Base-by-base conservation (phyloP, 1,284 basidiomycete species). In the Ganoderma lucidum region DNA sequence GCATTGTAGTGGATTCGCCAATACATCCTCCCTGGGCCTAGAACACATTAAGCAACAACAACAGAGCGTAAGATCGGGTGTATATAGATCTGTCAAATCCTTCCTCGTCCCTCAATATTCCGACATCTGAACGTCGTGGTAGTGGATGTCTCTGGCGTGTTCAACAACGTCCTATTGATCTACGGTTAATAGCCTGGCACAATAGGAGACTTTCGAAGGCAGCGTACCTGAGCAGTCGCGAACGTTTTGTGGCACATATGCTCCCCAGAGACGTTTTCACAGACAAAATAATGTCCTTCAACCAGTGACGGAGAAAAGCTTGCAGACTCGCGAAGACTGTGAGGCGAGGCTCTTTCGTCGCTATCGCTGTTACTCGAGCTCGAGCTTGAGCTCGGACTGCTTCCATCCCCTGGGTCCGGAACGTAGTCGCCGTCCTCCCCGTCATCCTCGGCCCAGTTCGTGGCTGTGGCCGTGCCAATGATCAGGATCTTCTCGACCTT, bases 401-500 rank as follows among this genome's bases (percentile, higher is more conserved):
- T 42, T 39, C 56, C 53, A 35, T 62, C 63, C 15, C 60, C 66
- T 5, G 60, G 9, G 17, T 60, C 68, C 12, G 66, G 56, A 2
- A 66, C 68, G 28, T 39, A 59, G 23, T 64, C 66, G 0, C 59
- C 68, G 17, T 48, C 63, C 37, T 67, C 63, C 3, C 51, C 64
- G 14, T 37, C 61, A n/a, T 61, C 66, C 3, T 58, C 66, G 12
- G 10, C 61, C 23, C 61, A 56, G 17, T 56, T 48, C 42, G 55
- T n/a, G 62, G 28, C 23, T 10, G 17, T 17, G 35, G 28, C 23
- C 17, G 17, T 17, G 35, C 58, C 61, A 32, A 42, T 39, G 51
- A 10, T 59, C n/a, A 64, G 35, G 66, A 73, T 66, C 68, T 55
- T 61, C 62, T 62, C 63, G 61, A 70, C 63, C 44, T 70, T 66